Conservation (phyloP, 352 stramenopile genomes). For the Albugo laibachii region DNA sequence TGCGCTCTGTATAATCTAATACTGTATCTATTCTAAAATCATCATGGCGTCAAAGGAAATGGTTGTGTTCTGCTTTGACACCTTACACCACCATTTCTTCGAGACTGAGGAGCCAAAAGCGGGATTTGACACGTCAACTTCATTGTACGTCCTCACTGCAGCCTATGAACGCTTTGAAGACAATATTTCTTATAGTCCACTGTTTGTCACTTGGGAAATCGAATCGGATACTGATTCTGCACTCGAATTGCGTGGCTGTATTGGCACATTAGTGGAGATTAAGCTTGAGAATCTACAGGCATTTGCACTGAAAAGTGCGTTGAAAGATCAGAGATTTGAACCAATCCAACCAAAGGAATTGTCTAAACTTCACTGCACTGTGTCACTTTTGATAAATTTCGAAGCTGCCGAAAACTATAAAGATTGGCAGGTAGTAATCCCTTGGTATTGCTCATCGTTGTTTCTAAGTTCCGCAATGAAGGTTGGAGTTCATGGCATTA, state of each 20-base stretch:
- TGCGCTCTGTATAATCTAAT: not conserved
- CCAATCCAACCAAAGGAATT: slow-evolving; percentile 50
- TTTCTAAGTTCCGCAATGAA: slow-evolving; percentile 2
- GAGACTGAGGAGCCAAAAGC: slow-evolving; percentile 24
- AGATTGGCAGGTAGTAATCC: slow-evolving; percentile 42
- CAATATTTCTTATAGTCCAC: slow-evolving; percentile 15
- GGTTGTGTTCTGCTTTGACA: slow-evolving; percentile 76
- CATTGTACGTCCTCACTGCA: no score
- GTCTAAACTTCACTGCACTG: slow-evolving; percentile 40
- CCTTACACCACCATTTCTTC: slow-evolving; percentile 45
- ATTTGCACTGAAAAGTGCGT: slow-evolving; percentile 67
- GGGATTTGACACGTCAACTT: slow-evolving; percentile 16
- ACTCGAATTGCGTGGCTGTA: slow-evolving; percentile 38
- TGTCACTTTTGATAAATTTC: slow-evolving; percentile 70
- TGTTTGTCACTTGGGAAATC: slow-evolving; percentile 77
- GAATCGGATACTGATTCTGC: slow-evolving; percentile 13
- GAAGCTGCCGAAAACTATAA: slow-evolving; percentile 50
- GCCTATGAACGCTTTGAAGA: not conserved
- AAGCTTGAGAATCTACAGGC: slow-evolving; percentile 42
- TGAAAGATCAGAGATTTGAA: slow-evolving; percentile 57
- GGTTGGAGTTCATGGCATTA: slow-evolving; percentile 57
- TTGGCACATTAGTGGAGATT: slow-evolving; percentile 51
- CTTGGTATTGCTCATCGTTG: no score
- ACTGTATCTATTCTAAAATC: not conserved
- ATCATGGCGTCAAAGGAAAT: slow-evolving; percentile 58